A percentile compares a stretch with the other conserved stretches of the same genome.
Evolutionary conservation across 805 yeast genomes (phyloP).

Genomic region (Monosporozyma unispora): DNA sequence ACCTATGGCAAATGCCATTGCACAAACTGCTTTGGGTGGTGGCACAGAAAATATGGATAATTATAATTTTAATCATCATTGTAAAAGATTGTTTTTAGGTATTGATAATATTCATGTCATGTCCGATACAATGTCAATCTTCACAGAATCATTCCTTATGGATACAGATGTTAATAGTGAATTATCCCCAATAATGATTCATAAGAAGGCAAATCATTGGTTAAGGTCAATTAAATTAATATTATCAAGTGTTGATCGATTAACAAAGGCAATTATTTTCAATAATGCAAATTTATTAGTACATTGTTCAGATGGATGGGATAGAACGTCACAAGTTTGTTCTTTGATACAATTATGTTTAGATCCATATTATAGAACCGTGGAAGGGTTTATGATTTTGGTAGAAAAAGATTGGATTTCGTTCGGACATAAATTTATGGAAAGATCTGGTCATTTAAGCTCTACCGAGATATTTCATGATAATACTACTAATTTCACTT

Average conservation of each 20-base stretch:
- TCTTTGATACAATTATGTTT: conserved; percentile 77
- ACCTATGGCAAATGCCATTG: conserved; percentile 90
- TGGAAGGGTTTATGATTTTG: conserved; percentile 76
- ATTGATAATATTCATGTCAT: conserved; percentile 94
- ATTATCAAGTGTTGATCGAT: conserved; percentile 64
- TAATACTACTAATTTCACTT: conserved; percentile 14
- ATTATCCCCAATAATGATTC: not conserved
- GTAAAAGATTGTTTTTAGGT: conserved; percentile 66
- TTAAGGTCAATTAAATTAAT: conserved; percentile 58
- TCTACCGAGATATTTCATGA: conserved; percentile 43
- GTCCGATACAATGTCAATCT: conserved; percentile 67
- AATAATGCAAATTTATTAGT: conserved; percentile 75
- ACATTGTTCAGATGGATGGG: conserved; percentile 99
- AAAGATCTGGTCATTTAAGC: conserved; percentile 69
- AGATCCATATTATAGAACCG: conserved; percentile 83
- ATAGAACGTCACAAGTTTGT: conserved; percentile 83
- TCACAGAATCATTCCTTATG: conserved; percentile 48
- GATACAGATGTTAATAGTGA: conserved; percentile 47
- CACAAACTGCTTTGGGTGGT: conserved; percentile 96
- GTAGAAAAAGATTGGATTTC: conserved; percentile 94
- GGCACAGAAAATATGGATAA: conserved; percentile 91
- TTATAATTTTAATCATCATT: conserved; percentile 50
- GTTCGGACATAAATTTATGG: conserved; percentile 85
- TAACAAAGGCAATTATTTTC: conserved; percentile 72
- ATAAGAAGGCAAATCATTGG: conserved; percentile 42